Evolutionary conservation across 2,329 filamentous ascomycete species (phyloP), one percentile per base, ranked within the genome.

Genomic region (Botrytis fabae): DNA sequence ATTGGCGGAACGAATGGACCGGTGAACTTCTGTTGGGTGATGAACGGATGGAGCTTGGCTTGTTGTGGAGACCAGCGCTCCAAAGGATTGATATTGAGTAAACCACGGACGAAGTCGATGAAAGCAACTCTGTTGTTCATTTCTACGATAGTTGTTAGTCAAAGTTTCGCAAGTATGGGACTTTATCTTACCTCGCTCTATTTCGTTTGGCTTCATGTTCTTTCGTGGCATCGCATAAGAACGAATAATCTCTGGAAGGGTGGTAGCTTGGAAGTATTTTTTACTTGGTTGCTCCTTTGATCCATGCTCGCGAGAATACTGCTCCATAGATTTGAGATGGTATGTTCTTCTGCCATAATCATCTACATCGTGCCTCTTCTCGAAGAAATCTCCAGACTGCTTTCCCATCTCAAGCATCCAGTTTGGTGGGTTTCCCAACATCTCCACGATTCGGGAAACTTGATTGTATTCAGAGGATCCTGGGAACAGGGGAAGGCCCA

Each of bases 331-430:
- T 85, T 99, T 99, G 57, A 99, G 85, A 71, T 95, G 90, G 81
- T 97, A 98, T 10, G 91, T 95, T 78, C 94, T 92, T 76, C 96
- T 90, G 57, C 95, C 95, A 80, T 93, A 99, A 80, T 99, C 96
- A 80, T 99, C 96, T 76, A 91, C 89, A 22, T 87, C 86, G 69
- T 90, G 87, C 54, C 89, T 85, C 84, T 98, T 98, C 83, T 99
- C 95, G 79, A 97, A 99, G 82, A 99, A 99, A 79, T 98, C 95
- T 62, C 94, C 93, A 0, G 95, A 93, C 82, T 99, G 96, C 83
- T 99, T 99, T 78, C 96, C 96, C 88, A 97, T 97, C 81, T 99
- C 96, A 73, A 99, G 88, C 96, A 99, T 99, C 96, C 96, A 99
- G 76, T 94, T 97, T 54, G 94, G 95, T 2, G 96, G 95, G 77